Conservation (phyloP, 768 basidiomycete species). For the Mycena capillaripes region DNA sequence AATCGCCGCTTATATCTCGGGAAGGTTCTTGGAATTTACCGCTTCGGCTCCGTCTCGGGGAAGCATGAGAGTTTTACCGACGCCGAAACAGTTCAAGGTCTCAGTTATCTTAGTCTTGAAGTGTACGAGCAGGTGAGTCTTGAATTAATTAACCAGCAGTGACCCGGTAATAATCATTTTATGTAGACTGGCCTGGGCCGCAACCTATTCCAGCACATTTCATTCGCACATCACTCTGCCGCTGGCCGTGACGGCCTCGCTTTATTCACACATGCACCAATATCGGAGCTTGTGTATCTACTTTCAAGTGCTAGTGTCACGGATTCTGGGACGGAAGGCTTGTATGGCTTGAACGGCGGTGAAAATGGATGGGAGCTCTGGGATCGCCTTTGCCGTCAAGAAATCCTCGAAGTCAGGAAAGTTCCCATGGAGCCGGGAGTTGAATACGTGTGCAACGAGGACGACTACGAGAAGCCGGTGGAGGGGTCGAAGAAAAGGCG, state of each 20-base stretch:
- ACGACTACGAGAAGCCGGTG: neutral
- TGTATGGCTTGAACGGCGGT: neutral
- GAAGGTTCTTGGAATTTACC: neutral
- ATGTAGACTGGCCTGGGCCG: neutral
- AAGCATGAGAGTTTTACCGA: slow-evolving; percentile 1
- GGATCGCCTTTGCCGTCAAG: neutral
- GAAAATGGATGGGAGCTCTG: neutral
- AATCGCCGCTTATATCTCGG: neutral
- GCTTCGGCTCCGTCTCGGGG: neutral
- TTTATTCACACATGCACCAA: neutral
- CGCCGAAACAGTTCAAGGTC: no score
- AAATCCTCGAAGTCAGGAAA: neutral
- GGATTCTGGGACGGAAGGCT: neutral
- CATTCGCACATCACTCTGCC: neutral
- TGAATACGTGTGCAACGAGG: neutral
- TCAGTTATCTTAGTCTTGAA: neutral
- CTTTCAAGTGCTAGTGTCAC: neutral
- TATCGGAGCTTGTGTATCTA: neutral
- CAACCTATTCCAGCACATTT: neutral
- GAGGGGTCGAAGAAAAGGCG: neutral
- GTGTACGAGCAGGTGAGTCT: neutral
- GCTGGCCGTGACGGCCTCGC: neutral
- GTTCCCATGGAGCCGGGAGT: neutral
- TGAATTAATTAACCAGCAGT: no score
- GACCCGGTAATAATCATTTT: no score